Percentiles rank a stretch among this genome's conserved stretches.
Conservation (phyloP, 768 basidiomycete genomes). For the Leccinum longicurvipes region DNA sequence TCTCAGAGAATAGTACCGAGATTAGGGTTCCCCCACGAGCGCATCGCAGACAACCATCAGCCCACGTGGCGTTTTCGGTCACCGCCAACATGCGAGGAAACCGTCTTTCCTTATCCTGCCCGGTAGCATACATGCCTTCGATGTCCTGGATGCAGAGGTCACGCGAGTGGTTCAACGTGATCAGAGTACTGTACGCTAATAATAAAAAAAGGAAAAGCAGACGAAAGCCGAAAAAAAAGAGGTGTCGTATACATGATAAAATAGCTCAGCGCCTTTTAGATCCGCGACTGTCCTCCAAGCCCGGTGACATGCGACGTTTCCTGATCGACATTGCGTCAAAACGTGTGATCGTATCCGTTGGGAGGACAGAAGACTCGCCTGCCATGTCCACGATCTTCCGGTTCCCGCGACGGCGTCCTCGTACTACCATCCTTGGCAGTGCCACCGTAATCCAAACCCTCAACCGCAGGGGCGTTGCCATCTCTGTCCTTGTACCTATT, state of each 20-base stretch:
- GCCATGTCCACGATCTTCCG: constrained; percentile 62
- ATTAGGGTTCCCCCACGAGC: no score
- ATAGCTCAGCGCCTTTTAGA: constrained; percentile 65
- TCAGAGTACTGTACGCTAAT: not conserved
- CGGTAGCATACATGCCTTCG: not conserved
- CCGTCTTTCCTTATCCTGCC: not conserved
- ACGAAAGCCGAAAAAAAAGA: constrained; percentile 4
- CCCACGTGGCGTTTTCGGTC: not conserved
- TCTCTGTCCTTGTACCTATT: constrained; percentile 91
- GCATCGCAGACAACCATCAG: not conserved
- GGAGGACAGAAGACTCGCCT: constrained; percentile 38
- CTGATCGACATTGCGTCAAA: constrained; percentile 33
- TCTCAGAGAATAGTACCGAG: no score
- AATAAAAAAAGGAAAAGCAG: not conserved
- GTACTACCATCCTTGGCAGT: constrained; percentile 41
- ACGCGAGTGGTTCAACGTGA: not conserved
- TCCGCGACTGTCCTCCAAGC: constrained; percentile 61
- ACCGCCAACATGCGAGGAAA: no score
- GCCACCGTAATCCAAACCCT: constrained; percentile 86
- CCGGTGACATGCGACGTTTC: constrained; percentile 73
- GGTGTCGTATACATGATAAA: constrained; percentile 25
- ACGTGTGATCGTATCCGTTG: not conserved
- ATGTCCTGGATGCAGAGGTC: not conserved
- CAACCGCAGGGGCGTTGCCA: constrained; percentile 78
- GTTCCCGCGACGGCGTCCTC: constrained; percentile 61